Percentiles rank a stretch among this genome's conserved stretches.
Evolutionary conservation across 306 rosid genomes (phyloP).

Genomic region (Inga leiocalycina): DNA sequence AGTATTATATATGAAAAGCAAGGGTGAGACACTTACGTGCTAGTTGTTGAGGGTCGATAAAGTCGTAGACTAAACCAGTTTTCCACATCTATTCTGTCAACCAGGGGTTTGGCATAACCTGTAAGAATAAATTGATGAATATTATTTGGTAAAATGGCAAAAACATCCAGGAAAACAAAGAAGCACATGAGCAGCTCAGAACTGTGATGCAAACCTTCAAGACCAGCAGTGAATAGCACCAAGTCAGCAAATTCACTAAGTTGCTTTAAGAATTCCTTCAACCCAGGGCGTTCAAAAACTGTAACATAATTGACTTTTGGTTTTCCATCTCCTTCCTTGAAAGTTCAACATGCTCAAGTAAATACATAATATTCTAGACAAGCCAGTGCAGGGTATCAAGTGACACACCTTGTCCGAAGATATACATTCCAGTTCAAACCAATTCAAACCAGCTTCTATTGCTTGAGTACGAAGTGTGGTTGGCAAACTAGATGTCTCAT

Average conservation of each 20-base stretch:
- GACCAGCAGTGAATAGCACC: slow-evolving; percentile 89
- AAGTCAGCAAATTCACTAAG: slow-evolving; percentile 76
- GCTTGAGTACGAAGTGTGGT: slow-evolving; percentile 63
- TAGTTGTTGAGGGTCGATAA: slow-evolving; percentile 85
- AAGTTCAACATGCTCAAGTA: slow-evolving; percentile 36
- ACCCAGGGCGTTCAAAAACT: slow-evolving; percentile 93
- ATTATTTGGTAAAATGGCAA: slow-evolving; percentile 20
- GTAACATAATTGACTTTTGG: slow-evolving; percentile 82
- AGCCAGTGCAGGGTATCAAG: slow-evolving; percentile 25
- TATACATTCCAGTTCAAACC: slow-evolving; percentile 86
- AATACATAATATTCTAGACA: slow-evolving; percentile 29
- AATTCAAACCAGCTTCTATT: slow-evolving; percentile 79
- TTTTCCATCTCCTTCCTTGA: slow-evolving; percentile 80
- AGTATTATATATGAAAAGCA: slow-evolving; percentile 6
- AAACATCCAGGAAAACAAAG: slow-evolving; percentile 7
- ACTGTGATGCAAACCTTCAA: slow-evolving; percentile 69
- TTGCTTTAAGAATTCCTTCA: slow-evolving; percentile 74
- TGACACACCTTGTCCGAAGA: slow-evolving; percentile 74
- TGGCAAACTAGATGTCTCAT: slow-evolving; percentile 80
- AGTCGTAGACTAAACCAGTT: slow-evolving; percentile 67
- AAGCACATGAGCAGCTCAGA: slow-evolving; percentile 25
- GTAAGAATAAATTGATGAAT: slow-evolving; percentile 22
- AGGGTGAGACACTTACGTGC: slow-evolving; percentile 63
- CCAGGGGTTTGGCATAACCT: slow-evolving; percentile 97
- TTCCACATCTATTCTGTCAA: slow-evolving; percentile 75